These are phyloP conservation scores for Eucalyptus regnans DNA, from an alignment of 345 rosid genomes.

Conservation along the genomic window DNA sequence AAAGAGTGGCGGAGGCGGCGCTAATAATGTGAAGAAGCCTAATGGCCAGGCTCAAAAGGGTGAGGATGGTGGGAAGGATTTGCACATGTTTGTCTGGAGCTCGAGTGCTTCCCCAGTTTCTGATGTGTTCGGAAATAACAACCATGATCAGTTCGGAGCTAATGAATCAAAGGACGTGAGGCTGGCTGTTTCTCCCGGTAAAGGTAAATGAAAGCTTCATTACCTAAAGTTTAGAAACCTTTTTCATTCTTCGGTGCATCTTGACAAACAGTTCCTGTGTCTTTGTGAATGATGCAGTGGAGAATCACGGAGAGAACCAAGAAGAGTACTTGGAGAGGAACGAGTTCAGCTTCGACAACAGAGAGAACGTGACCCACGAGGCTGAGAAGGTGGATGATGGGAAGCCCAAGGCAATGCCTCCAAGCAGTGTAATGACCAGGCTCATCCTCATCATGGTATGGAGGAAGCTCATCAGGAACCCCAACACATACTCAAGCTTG, in stretches of 20 bases:
- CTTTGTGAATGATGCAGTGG: conserved; percentile 1
- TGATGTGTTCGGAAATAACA: conserved; percentile 68
- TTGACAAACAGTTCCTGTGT: not conserved
- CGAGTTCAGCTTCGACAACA: conserved; percentile 74
- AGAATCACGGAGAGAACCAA: conserved; percentile 18
- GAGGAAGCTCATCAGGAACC: conserved; percentile 98
- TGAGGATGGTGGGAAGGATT: conserved; percentile 58
- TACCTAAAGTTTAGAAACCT: not conserved
- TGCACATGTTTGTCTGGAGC: conserved; percentile 98
- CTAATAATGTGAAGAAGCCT: conserved; percentile 5
- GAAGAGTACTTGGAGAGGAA: conserved; percentile 64
- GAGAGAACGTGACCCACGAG: conserved; percentile 33
- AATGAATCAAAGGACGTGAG: conserved; percentile 61
- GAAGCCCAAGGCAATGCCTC: conserved; percentile 76
- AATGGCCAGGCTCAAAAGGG: conserved; percentile 19
- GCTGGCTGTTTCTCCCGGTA: conserved; percentile 71
- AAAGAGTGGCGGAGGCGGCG: conserved; percentile 9
- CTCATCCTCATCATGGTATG: conserved; percentile 97
- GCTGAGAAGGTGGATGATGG: conserved; percentile 11
- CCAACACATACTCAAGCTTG: conserved; percentile 94
- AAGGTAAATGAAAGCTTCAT: conserved; percentile 18
- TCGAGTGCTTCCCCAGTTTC: conserved; percentile 95
- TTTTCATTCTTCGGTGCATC: not conserved
- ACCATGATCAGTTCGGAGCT: conserved; percentile 5
- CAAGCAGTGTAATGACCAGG: conserved; percentile 97